Evolutionary conservation across 2,329 filamentous ascomycete genomes (phyloP).

Genomic region (Lecanosticta acicola): DNA sequence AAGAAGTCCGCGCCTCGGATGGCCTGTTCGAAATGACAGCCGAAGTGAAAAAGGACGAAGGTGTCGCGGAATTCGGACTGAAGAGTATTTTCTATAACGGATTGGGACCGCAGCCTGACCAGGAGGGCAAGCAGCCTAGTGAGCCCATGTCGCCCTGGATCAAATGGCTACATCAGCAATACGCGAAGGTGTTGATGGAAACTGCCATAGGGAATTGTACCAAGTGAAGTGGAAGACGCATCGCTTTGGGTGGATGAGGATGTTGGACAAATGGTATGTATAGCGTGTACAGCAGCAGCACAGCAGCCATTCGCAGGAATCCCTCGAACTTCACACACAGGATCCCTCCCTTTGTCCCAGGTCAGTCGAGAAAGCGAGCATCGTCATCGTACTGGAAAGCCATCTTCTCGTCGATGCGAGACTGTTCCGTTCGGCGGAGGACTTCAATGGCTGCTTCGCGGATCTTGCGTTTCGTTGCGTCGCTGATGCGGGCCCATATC

Average conservation of each 20-base stretch:
- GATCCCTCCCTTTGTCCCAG: no score
- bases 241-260: no score
- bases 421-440: conserved; percentile 25
- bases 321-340: no score
- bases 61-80: conserved; percentile 58
- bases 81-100: conserved; percentile 61
- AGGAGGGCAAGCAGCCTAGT: conserved; percentile 33
- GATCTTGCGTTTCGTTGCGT: conserved; percentile 24
- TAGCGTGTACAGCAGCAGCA: conserved; percentile 1
- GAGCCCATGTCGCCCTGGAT: conserved; percentile 44
- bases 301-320: no score
- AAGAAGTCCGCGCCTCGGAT: conserved; percentile 53
- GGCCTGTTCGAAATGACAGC: conserved; percentile 63
- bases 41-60: conserved; percentile 52
- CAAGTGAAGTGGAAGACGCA: no score
- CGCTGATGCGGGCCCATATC: conserved; percentile 12
- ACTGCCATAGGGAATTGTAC: conserved; percentile 42
- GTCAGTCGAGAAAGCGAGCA: conserved; percentile 28
- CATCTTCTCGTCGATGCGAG: conserved; percentile 8
- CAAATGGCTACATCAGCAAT: conserved; percentile 50
- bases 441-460: conserved; percentile 27
- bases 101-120: conserved; percentile 29
- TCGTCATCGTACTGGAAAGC: conserved; percentile 26
- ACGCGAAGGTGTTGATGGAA: conserved; percentile 54
- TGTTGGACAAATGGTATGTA: neutral